Base-by-base conservation (phyloP, 2,329 filamentous ascomycete species). In the Macrophomina pseudophaseolina region DNA sequence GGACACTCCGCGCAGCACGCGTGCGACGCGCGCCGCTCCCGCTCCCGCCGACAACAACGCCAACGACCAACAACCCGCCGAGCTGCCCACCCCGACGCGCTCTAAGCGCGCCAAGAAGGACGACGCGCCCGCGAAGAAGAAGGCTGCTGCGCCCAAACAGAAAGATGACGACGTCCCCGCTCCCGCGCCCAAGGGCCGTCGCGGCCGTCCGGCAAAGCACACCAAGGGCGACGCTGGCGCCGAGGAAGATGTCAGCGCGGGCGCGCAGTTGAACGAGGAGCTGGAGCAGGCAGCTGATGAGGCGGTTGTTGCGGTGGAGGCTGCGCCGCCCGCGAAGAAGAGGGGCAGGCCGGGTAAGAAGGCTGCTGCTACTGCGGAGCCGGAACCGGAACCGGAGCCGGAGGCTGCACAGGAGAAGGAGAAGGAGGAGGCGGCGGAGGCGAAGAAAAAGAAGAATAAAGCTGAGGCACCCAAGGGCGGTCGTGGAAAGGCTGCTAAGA, bases 311-410 rank as follows among this genome's bases (percentile, higher is more conserved):
- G 52, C 18, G 9, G 6, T 16, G 32, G 16, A 54, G 32, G 38
- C 28, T 8, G 9, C 33, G 32, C 18, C 53, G 44, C 23, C 33
- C 23, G 23, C 23, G 44, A 60, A 59, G 53, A 66, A 66, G 54
- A 51, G 52, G 35, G 64, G 64, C 3, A 48, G 64, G 9, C 64
- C 44, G 18, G 46, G 38, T 2, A 66, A 66, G 64, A 51, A 66
- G 32, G 64, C 23, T 51, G 64, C 40, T 4, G 52, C 32, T 35
- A 32, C 59, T 28, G 32, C 49, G 11, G 62, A 12, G 9, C 16
- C 63, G 14, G 63, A 56, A 5, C 64, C 52, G 12, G 63, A 54
- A 32, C 63, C 32, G 6, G 64, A 33, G 1, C 18, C 28, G 28
- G 38, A 23, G 23, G 23, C 23, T 23, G 23, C 23, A 23, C 23